phyloP scores from a whole-genome alignment of 345 rosid genomes.

The Populus simonii region DNA sequence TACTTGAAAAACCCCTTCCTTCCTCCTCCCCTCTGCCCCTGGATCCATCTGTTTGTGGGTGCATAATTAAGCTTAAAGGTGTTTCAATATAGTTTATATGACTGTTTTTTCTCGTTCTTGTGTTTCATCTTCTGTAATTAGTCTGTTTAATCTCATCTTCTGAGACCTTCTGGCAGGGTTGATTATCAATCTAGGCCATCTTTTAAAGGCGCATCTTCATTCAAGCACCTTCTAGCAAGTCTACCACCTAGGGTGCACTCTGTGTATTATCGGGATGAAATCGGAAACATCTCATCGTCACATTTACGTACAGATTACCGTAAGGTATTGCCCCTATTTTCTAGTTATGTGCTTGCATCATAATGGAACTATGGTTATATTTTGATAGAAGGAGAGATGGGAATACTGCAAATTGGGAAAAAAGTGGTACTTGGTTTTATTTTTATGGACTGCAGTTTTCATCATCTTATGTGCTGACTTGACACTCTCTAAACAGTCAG shows the following conservation, averaged over 20 bases:
- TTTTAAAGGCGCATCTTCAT: slow-evolving; percentile 69
- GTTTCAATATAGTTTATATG: background rate
- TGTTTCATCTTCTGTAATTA: background rate
- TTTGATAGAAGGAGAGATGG: slow-evolving; percentile 2
- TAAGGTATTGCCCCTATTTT: slow-evolving; percentile 39
- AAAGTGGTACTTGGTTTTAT: background rate
- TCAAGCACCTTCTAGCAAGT: slow-evolving; percentile 68
- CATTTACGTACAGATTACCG: slow-evolving; percentile 61
- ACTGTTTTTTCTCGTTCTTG: background rate
- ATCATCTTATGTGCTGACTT: slow-evolving; percentile 10
- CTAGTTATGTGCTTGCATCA: background rate
- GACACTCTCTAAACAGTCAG: slow-evolving; percentile 57
- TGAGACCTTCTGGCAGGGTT: slow-evolving; percentile 60
- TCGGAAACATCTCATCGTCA: slow-evolving; percentile 91
- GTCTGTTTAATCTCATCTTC: background rate
- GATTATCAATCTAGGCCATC: slow-evolving; percentile 83
- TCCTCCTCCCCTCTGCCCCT: too few relatives aligned
- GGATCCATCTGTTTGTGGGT: background rate
- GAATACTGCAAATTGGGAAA: background rate
- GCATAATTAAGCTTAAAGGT: background rate
- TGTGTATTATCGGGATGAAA: slow-evolving; percentile 89
- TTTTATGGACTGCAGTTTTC: slow-evolving; percentile 1
- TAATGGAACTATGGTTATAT: background rate
- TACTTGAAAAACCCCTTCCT: too few relatives aligned
- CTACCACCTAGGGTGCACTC: slow-evolving; percentile 95